Evolutionary conservation across 768 basidiomycete species (phyloP), one percentile per base, ranked within the genome.

Genomic region (Tulasnella sp.): DNA sequence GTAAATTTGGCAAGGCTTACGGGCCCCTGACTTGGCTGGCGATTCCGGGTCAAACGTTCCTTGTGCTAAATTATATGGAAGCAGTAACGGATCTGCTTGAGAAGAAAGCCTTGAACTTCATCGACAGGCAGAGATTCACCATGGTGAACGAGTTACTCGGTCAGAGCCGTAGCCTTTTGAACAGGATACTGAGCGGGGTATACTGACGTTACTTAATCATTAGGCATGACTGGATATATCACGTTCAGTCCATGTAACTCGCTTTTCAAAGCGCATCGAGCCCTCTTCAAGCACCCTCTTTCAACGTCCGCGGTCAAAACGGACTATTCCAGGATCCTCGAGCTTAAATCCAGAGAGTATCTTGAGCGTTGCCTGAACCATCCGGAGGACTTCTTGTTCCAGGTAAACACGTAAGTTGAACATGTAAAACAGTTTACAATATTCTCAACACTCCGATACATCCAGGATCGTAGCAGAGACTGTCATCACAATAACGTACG

Each of bases 71-170:
- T 34, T 22, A 32, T 1, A 41, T n/a, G 8, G 32, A 74, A 37
- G 72, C 62, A 14, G 75, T 69, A 29, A 44, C 26, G 29, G 75
- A 75, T 34, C 66, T 75, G 17, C 62, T 75, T 4, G 75, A 75
- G n/a, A 75, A 75, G 62, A 7, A 66, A 17, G 63, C 75, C 34
- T 62, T 36, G 19, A 69, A 69, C 26, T 75, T 69, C 62, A 52
- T 65, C 41, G 76, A 73, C 29, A 62, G 75, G 19, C 75, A 75
- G 32, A 35, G 35, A 8, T 40, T 65, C 35, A 7, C 22, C 3
- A 59, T 59, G 52, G 22, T n/a, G 32, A 11, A 2, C 32, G 52
- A 59, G 5, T 29, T 59, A 29, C 1, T 59, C 4, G 52, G 52
- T 59, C 4, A 59, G 52, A 6, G 14, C 22, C 7, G 11, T 5